Evolutionary conservation across 2,329 filamentous ascomycete genomes (phyloP).

Genomic region (Fusarium sp.): DNA sequence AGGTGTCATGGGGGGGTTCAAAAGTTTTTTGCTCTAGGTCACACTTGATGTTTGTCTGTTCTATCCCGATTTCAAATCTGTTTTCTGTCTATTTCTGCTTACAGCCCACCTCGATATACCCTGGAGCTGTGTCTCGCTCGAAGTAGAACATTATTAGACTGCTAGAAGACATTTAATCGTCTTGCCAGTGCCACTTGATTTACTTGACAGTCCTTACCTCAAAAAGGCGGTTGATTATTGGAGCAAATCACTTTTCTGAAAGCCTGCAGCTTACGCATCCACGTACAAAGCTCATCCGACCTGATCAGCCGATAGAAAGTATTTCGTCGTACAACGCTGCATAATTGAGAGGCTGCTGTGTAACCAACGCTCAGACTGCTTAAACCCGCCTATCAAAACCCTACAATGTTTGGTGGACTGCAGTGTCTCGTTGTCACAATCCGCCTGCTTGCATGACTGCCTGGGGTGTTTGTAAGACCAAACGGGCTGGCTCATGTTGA

Average conservation of each 20-base stretch:
- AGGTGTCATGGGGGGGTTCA: slow-evolving; percentile 37
- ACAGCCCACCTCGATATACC: slow-evolving; percentile 19
- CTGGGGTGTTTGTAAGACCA: background rate
- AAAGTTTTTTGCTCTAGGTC: slow-evolving; percentile 43
- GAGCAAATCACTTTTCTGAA: background rate
- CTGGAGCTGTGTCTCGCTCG: slow-evolving; percentile 5
- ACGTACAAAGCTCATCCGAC: background rate
- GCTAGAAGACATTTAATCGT: slow-evolving; percentile 2
- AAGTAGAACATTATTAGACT: slow-evolving; percentile 7
- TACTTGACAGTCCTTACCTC: background rate
- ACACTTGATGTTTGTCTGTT: slow-evolving; percentile 28
- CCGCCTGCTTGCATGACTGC: background rate
- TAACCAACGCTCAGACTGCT: slow-evolving; percentile 21
- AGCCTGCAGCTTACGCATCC: background rate
- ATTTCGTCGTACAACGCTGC: slow-evolving; percentile 12
- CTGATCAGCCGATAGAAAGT: slow-evolving; percentile 10
- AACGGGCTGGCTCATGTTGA: background rate
- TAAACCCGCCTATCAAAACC: background rate
- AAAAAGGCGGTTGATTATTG: background rate
- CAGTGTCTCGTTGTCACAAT: background rate
- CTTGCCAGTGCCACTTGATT: background rate
- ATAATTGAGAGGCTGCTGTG: slow-evolving; percentile 9
- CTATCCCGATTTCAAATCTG: slow-evolving; percentile 10
- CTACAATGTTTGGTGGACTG: background rate
- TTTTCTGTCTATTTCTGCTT: slow-evolving; percentile 13